Evolutionary conservation across 371 early-diverging fungal species (phyloP), one percentile per base, ranked within the genome.

Genomic region (Apophysomyces elegans): DNA sequence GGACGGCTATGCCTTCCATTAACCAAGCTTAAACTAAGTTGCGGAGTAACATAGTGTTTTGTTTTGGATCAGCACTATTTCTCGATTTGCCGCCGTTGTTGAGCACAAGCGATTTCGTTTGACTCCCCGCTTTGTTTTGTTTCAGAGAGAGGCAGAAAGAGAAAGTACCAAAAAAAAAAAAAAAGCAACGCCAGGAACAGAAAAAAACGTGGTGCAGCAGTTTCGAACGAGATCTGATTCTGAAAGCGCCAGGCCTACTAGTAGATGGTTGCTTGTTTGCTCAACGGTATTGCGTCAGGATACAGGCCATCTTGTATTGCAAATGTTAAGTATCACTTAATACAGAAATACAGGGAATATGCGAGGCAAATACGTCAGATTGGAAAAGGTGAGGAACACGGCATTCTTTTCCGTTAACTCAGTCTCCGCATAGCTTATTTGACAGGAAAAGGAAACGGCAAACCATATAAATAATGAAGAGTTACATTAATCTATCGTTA

Each of bases 331-430:
- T 26, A 26, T 26, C 32, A 26, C 32, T 26, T 26, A 26, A 26
- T 26, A 26, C 32, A 26, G 32, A 26, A 26, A 7, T 21, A 50
- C 16, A 9, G 21, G 21, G 9, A 32, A 50, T 21, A 21, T 50
- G 54, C 4, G 16, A 47, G n/a, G 18, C 47, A 7, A n/a, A 11
- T 47, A 14, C n/a, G 18, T 50, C 18, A 9, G 16, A 21, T 50
- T 5, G 54, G 5, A 50, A 7, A 9, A 18, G 54, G 54, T 50
- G 54, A 21, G 54, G 32, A 50, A 1, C 13, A 41, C 54, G 54
- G 54, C 54, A 50, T 50, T 50, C 54, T 21, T 50, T 18, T 50
- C 54, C 54, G 54, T 21, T 50, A 50, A 50, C 54, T 21, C 54
- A 50, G 21, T 50, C 54, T 50, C 54, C 54, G 54, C 54, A 26